Evolutionary conservation across 805 yeast species (phyloP).

Genomic region (Kazachstania taianensis): DNA sequence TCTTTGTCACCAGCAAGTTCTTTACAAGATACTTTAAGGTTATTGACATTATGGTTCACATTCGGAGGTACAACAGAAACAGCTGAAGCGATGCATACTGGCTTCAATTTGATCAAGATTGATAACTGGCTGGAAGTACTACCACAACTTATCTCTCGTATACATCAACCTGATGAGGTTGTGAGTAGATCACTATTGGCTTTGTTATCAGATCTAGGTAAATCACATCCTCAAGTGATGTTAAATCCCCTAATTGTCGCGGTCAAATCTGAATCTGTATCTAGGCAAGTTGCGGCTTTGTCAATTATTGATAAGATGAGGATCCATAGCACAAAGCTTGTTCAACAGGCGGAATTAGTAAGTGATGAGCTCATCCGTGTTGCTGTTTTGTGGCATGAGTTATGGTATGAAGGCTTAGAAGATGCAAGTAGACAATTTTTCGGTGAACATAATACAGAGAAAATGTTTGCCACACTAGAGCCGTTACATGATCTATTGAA

Average conservation of each 20-base stretch:
- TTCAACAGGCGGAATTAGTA: slow-evolving; percentile 81
- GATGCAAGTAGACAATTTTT: slow-evolving; percentile 87
- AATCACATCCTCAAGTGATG: slow-evolving; percentile 91
- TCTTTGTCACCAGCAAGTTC: slow-evolving; percentile 75
- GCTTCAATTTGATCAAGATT: slow-evolving; percentile 74
- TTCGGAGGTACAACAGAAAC: slow-evolving; percentile 88
- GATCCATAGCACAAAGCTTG: slow-evolving; percentile 67
- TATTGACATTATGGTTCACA: slow-evolving; percentile 84
- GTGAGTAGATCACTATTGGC: slow-evolving; percentile 75
- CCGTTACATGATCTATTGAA: slow-evolving; percentile 77
- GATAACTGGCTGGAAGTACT: slow-evolving; percentile 91
- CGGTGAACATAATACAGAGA: slow-evolving; percentile 89
- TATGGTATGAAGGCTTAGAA: slow-evolving; percentile 93
- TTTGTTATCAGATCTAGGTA: slow-evolving; percentile 71
- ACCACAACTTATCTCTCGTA: slow-evolving; percentile 87
- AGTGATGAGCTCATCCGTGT: slow-evolving; percentile 84
- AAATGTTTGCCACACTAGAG: slow-evolving; percentile 81
- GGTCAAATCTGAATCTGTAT: slow-evolving; percentile 78
- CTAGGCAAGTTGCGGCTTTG: slow-evolving; percentile 78
- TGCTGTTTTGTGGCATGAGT: slow-evolving; percentile 92
- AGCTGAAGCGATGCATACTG: slow-evolving; percentile 75
- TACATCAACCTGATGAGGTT: slow-evolving; percentile 80
- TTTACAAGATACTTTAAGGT: slow-evolving; percentile 77
- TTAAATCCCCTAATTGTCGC: slow-evolving; percentile 92
- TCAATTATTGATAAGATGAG: slow-evolving; percentile 85